Evolutionary conservation across 371 early-diverging fungal species (phyloP), one percentile per base, ranked within the genome.

Genomic region (Rhizopus arrhizus): DNA sequence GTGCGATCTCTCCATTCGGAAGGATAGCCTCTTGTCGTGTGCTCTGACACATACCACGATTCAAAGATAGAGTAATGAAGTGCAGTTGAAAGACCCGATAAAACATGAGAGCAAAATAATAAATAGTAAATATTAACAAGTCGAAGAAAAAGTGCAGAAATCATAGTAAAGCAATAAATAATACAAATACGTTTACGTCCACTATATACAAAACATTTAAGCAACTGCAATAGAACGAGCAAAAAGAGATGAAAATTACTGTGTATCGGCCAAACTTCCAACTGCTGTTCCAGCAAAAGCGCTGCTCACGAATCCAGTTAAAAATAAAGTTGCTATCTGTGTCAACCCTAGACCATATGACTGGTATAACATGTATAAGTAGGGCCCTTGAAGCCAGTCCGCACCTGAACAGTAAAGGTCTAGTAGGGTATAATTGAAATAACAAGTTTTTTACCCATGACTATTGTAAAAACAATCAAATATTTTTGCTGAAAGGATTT

Each of bases 351-450:
- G 84, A 28, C 81, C 80, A 60, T 89, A 88, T 5, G 73, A 75
- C 50, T 83, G 72, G 65, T 92, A 92, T 49, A 91, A 61, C 28
- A 84, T 78, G 67, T 91, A 92, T 7, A 87, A 61, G 59, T 91
- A 90, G 4, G 93, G 87, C 8, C 81, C 90, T 55, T 90, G 91
- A 28, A 92, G 75, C 90, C 90, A 89, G 63, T 91, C 91, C 22
- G 87, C 80, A 50, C 82, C 88, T 86, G 59, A 8, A 12, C 7
- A 7, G 8, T 35, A n/a, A 45, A 7, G 2, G 41, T 35, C 31
- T 47, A 59, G 41, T 48, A 58, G 22, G 12, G 32, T 4, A 35
- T 32, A 42, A 56, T 28, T 36, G 28, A 56, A 9, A 42, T 16
- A 42, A n/a, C 31, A 57, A 47, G 9, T 22, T 29, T 32, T 59